phyloP scores from a whole-genome alignment of 2,329 filamentous ascomycete species.

The Epichloe sibirici region DNA sequence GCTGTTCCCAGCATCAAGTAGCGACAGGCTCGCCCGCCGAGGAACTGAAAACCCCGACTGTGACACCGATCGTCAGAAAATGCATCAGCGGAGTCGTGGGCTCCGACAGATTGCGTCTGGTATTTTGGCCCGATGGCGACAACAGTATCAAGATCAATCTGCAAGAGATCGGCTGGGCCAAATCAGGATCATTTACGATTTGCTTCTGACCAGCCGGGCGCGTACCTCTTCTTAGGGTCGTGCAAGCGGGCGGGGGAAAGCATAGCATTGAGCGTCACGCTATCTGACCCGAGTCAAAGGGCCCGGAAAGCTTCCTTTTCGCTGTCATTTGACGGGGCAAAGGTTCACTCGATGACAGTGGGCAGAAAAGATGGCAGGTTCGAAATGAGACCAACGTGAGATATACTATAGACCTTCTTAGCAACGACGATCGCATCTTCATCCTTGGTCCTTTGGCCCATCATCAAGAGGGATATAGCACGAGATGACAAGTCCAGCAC shows the following conservation, averaged over 20 bases:
- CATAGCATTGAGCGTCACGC: conserved; percentile 6
- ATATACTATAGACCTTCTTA: not conserved
- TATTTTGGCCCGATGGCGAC: conserved; percentile 13
- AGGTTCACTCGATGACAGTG: not conserved
- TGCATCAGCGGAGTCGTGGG: conserved; percentile 10
- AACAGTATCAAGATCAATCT: conserved; percentile 9
- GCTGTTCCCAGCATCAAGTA: conserved; percentile 10
- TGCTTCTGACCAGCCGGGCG: conserved; percentile 8
- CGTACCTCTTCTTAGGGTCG: conserved; percentile 7
- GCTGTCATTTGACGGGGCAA: not conserved
- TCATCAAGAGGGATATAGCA: not conserved
- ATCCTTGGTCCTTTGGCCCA: not conserved
- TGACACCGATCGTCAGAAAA: conserved; percentile 6
- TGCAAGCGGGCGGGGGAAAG: conserved; percentile 1
- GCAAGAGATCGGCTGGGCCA: conserved; percentile 9
- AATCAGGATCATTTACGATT: conserved; percentile 9
- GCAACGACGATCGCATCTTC: not conserved
- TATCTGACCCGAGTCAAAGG: conserved; percentile 13
- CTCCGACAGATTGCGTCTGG: conserved; percentile 8
- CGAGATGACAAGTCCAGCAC: no score
- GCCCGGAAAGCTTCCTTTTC: not conserved
- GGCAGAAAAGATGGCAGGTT: not conserved
- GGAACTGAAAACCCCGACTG: conserved; percentile 8
- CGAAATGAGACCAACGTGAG: not conserved
- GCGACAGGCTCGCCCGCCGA: conserved; percentile 1